Base-by-base conservation (phyloP, 2,329 filamentous ascomycete species). In the Atkinsonella texensis region DNA sequence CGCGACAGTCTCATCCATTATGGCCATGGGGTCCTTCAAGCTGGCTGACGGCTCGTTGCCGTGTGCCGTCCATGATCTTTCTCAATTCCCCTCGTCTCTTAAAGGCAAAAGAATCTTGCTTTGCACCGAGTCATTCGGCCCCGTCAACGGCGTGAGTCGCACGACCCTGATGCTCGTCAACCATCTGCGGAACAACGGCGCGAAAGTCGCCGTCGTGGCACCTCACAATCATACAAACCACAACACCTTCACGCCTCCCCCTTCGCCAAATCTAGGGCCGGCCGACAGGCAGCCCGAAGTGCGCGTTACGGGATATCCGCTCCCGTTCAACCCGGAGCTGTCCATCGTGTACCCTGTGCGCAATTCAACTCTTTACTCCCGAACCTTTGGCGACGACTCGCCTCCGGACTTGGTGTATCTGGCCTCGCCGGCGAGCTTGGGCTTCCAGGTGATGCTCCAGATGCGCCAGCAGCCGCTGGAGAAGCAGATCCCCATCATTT, bases 391-490 rank as follows among this genome's bases (percentile, higher is more conserved):
- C 41, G 60, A 62, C 35, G 64, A 68, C 51, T 55, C 59, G 1
- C 68, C 70, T 2, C 83, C 83, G 0, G 83, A 87, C 59, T 66
- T 87, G 40, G 79, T 87, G 59, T 87, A 87, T 59, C 70, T 87
- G 12, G 83, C 83, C 1, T 84, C 80, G 43, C 83, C 83, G 0
- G 84, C 83, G 2, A 84, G 80, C 5, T 68, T 86, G 2, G 83
- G 84, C 4, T 87, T 87, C 58, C 83, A 87, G 56, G 77, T 86
- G 51, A 74, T 87, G 65, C 70, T 86, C n/a, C 82, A 86, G 62
- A 68, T 85, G 48, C 74, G 80, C 44, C 81, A 84, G 57, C 73
- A 84, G 50, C 68, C 72, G 13, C 63, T 63, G 20, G 68, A 75
- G 33, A 70, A 71, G 9, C 79, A 80, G 42, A 74, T 81, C 1